phyloP scores from a whole-genome alignment of 805 yeast species.

The Candida multigemmis region DNA sequence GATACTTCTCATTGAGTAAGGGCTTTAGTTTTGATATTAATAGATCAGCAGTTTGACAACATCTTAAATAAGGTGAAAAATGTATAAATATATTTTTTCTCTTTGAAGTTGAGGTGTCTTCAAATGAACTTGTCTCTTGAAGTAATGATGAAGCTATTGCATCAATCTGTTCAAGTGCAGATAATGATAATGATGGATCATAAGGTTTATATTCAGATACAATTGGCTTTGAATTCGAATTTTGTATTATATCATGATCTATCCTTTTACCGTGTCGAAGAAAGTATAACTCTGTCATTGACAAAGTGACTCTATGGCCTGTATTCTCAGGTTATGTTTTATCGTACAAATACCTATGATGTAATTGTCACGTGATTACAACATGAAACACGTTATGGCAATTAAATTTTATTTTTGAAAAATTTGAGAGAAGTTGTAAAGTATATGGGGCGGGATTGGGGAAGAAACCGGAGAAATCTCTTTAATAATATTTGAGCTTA shows the following conservation, averaged over 20 bases:
- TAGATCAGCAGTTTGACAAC: slow-evolving; percentile 36
- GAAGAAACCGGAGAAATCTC: too few species aligned
- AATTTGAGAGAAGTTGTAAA: too few species aligned
- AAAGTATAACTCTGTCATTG: slow-evolving; percentile 33
- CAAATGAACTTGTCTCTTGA: background rate
- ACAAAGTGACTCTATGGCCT: too few species aligned
- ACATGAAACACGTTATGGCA: too few species aligned
- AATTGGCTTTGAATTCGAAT: slow-evolving; percentile 17
- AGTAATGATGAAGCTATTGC: slow-evolving; percentile 13
- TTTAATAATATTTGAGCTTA: too few species aligned
- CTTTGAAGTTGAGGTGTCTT: slow-evolving; percentile 3
- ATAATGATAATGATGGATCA: slow-evolving; percentile 27
- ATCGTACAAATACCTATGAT: too few species aligned
- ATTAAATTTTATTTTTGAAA: too few species aligned
- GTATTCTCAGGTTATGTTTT: too few species aligned
- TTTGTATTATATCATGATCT: slow-evolving; percentile 22
- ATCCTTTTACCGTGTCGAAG: slow-evolving; percentile 35
- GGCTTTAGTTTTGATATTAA: slow-evolving; percentile 19
- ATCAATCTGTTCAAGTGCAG: slow-evolving; percentile 17
- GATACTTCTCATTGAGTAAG: slow-evolving; percentile 12
- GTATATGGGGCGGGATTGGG: too few species aligned
- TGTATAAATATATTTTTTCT: slow-evolving; percentile 29
- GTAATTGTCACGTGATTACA: too few species aligned
- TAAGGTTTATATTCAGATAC: slow-evolving; percentile 17
- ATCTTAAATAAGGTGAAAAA: slow-evolving; percentile 33